phyloP scores from a whole-genome alignment of 2,329 filamentous ascomycete genomes.

The Colletotrichum eremochloae region DNA sequence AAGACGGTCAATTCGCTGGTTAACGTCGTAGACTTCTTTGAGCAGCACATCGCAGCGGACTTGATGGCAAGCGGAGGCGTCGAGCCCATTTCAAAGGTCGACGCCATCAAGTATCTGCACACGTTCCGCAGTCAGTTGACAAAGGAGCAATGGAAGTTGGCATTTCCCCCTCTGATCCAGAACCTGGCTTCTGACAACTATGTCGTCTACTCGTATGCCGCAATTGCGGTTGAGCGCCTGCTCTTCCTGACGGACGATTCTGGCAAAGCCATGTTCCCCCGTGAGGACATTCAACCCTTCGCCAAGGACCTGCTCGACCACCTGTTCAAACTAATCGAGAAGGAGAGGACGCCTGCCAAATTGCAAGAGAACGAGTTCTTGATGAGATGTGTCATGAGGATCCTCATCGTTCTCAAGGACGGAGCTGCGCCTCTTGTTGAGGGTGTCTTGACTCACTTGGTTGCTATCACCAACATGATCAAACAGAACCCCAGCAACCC shows the following conservation, averaged over 20 bases:
- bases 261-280: constrained; percentile 83
- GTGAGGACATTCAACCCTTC: constrained; percentile 82
- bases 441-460: constrained; percentile 83
- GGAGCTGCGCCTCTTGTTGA: constrained; percentile 81
- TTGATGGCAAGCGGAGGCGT: constrained; percentile 77
- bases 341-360: constrained; percentile 86
- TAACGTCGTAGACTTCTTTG: constrained; percentile 94
- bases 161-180: constrained; percentile 90
- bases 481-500: constrained; percentile 97
- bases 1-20: constrained; percentile 90
- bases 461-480: constrained; percentile 92
- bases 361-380: constrained; percentile 99
- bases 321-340: constrained; percentile 91
- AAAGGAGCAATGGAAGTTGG: constrained; percentile 90
- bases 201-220: constrained; percentile 97
- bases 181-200: constrained; percentile 93
- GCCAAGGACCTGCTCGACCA: constrained; percentile 90
- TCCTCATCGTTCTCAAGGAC: constrained; percentile 93
- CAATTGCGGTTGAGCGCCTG: constrained; percentile 95
- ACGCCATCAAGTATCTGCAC: constrained; percentile 98
- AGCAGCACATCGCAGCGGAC: constrained; percentile 91
- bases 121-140: constrained; percentile 96
- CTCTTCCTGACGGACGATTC: constrained; percentile 84
- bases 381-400: constrained; percentile 98
- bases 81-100: constrained; percentile 92